Base-by-base conservation (phyloP, 169 alveolate genomes). In the Plasmodium malariae region DNA sequence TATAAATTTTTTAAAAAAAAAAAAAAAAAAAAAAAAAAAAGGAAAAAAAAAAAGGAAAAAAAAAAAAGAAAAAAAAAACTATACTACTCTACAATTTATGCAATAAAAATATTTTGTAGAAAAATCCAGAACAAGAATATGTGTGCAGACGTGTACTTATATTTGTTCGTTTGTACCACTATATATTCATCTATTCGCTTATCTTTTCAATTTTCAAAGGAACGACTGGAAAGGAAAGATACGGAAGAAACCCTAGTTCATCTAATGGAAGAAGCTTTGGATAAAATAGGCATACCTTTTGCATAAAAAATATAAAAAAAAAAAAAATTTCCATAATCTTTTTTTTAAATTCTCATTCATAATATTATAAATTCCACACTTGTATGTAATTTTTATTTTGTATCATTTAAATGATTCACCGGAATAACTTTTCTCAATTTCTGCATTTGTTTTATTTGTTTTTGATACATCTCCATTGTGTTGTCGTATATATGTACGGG, bases 261-360 rank as follows among this genome's bases (percentile, higher is more conserved):
- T 37, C 67, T 80, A n/a, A 80, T 80, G 90, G 90, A 80, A n/a
- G 90, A 67, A 17, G 83, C 90, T 24, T 43, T 80, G 43, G 90
- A 80, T 67, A 67, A 67, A 80, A 80, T 67, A 12, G 90, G 80
- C n/a, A 67, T 80, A 21, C 90, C 90, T 7, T 68, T 67, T 70
- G 83, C 80, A 80, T 80, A 60, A 80, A 67, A 28, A 49, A 34
- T 70, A 72, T 71, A 80, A 67, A 60, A 80, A 67, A 28, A 49
- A 34, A 43, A 51, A 37, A 1, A 30, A 21, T 74, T 30, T 32
- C 26, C 19, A 14, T 40, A 30, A 9, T 21, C 37, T 21, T 73
- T 73, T 30, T 55, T 43, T 68, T 68, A 36, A 57, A 51, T 36
- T 55, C 3, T 17, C 21, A 24, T 73, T 73, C 36, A 62, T 73